A percentile compares a stretch with the other conserved stretches of the same genome.
Evolutionary conservation across 2,329 filamentous ascomycete genomes (phyloP).

Genomic region (Sporothrix protearum): DNA sequence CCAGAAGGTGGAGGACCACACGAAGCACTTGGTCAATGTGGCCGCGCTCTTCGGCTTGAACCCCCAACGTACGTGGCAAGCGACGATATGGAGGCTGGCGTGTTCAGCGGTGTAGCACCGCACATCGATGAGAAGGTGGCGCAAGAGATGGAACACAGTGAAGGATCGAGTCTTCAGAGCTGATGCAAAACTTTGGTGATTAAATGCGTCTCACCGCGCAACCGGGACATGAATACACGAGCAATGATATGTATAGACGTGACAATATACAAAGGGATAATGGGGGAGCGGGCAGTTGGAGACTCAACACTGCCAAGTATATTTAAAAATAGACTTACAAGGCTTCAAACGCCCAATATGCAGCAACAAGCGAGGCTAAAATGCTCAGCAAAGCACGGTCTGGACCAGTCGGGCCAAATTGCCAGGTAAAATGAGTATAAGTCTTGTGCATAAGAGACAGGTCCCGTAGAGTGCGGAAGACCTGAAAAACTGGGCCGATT

Average conservation of each 20-base stretch:
- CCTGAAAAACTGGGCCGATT: not conserved
- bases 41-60: constrained; percentile 3
- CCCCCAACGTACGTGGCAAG: not conserved
- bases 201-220: not conserved
- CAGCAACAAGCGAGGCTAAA: not conserved
- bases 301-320: not conserved
- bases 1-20: not conserved
- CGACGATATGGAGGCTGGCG: not conserved
- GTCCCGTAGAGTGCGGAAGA: not conserved
- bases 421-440: not conserved
- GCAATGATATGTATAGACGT: constrained; percentile 2
- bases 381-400: not conserved
- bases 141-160: not conserved
- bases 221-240: constrained; percentile 9
- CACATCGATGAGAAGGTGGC: not conserved
- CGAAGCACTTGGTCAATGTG: not conserved
- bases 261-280: constrained; percentile 4
- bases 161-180: not conserved
- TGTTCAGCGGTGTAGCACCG: not conserved
- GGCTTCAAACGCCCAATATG: no score
- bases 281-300: not conserved
- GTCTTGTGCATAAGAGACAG: not conserved
- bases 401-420: not conserved
- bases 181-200: not conserved
- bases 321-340: not conserved